Evolutionary conservation across 192 early-diverging fungal species (phyloP).

Genomic region (Pilobolus umbonatus): DNA sequence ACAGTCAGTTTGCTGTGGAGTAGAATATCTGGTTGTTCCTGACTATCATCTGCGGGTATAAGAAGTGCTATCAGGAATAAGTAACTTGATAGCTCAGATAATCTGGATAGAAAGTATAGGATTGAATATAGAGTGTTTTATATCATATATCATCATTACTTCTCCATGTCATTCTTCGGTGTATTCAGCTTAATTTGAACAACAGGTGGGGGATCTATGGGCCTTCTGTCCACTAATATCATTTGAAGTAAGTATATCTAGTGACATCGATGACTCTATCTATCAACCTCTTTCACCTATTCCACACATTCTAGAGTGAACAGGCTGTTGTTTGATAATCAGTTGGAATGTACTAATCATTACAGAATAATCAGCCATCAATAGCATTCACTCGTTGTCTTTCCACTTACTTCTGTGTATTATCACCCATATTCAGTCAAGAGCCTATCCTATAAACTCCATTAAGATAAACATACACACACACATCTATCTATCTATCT

Average conservation of each 20-base stretch:
- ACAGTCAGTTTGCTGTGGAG: conserved; percentile 70
- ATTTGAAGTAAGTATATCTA: not conserved
- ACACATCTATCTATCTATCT: too few species aligned
- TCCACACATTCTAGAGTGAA: conserved; percentile 90
- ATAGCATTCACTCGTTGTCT: too few species aligned
- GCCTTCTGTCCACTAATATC: conserved; percentile 59
- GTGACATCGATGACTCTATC: not conserved
- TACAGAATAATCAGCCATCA: too few species aligned
- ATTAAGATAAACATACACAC: too few species aligned
- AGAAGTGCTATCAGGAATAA: conserved; percentile 92
- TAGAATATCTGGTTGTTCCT: conserved; percentile 60
- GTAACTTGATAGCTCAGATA: conserved; percentile 53
- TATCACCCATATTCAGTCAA: too few species aligned
- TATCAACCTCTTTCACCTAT: conserved; percentile 83
- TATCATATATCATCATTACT: not conserved
- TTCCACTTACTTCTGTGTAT: too few species aligned
- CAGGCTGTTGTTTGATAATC: conserved; percentile 78
- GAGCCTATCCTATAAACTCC: too few species aligned
- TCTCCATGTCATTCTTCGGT: not conserved
- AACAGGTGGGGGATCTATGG: conserved; percentile 75
- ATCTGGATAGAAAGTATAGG: not conserved
- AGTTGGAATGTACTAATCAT: conserved; percentile 42
- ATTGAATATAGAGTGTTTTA: not conserved
- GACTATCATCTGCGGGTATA: conserved; percentile 55
- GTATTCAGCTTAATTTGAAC: conserved; percentile 38